Evolutionary conservation across 2,329 filamentous ascomycete species (phyloP).

Genomic region (Alternaria arbusti): DNA sequence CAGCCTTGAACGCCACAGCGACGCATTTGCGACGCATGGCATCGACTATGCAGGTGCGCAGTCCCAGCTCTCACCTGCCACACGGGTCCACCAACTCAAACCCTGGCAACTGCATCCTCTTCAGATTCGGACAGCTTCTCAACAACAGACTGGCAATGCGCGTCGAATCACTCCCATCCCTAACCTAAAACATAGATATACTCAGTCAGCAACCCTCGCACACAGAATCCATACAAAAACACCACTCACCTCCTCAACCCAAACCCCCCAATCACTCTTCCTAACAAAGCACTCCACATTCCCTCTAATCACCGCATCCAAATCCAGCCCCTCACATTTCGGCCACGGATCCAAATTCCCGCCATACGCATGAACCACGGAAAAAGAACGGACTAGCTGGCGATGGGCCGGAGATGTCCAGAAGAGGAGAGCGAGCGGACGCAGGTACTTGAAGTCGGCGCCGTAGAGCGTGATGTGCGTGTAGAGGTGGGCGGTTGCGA

Average conservation of each 20-base stretch:
- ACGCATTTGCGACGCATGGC: neutral
- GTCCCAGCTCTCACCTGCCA: neutral
- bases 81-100: constrained; percentile 23
- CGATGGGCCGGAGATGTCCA: constrained; percentile 16
- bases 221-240: too few species aligned
- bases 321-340: neutral
- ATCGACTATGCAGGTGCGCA: neutral
- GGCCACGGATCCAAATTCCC: constrained; percentile 23
- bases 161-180: constrained; percentile 18
- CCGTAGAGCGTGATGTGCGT: constrained; percentile 13
- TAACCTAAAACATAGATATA: neutral
- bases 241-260: constrained; percentile 5
- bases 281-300: constrained; percentile 8
- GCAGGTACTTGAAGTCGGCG: constrained; percentile 12
- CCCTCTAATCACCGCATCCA: constrained; percentile 8
- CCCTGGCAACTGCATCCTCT: constrained; percentile 22
- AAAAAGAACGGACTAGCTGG: constrained; percentile 7
- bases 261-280: constrained; percentile 6
- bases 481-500: constrained; percentile 21
- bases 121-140: constrained; percentile 16
- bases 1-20: neutral
- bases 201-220: too few species aligned
- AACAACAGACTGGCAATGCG: constrained; percentile 18
- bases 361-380: constrained; percentile 19
- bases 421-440: constrained; percentile 17